These are phyloP conservation scores for Lasiosphaeriaceae sp. DNA, from an alignment of 495 filamentous ascomycete genomes.

Conservation along the genomic window DNA sequence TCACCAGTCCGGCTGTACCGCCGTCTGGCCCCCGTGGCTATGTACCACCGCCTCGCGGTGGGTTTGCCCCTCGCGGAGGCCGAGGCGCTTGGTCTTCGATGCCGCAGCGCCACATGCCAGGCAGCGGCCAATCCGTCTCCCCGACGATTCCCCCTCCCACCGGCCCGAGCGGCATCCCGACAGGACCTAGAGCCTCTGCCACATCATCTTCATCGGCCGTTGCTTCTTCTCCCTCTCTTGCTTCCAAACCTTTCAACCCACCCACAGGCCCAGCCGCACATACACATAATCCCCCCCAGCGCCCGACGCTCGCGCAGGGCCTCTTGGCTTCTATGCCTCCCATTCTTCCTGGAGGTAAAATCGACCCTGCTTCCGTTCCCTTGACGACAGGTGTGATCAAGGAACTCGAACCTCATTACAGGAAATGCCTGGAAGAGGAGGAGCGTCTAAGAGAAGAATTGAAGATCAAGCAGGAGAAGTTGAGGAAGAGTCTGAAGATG, in stretches of 20 bases:
- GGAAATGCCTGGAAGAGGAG: conserved; percentile 42
- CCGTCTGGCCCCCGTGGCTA: conserved; percentile 48
- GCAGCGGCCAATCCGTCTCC: conserved; percentile 20
- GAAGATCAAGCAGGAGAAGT: conserved; percentile 40
- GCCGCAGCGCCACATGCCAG: conserved; percentile 30
- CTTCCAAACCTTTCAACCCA: conserved; percentile 45
- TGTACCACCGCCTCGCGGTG: conserved; percentile 31
- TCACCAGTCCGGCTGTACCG: conserved; percentile 34
- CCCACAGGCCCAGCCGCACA: conserved; percentile 45
- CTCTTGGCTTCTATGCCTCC: conserved; percentile 39
- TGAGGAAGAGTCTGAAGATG: conserved; percentile 35
- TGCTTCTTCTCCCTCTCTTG: conserved; percentile 19
- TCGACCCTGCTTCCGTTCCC: conserved; percentile 29
- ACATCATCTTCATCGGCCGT: conserved; percentile 3
- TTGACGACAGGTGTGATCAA: conserved; percentile 32
- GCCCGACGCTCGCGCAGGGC: conserved; percentile 38
- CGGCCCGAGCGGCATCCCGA: conserved; percentile 37
- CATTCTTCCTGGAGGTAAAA: conserved; percentile 40
- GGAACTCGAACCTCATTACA: conserved; percentile 37
- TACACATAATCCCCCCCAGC: conserved; percentile 13
- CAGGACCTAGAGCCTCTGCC: conserved; percentile 36
- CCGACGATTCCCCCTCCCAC: conserved; percentile 29
- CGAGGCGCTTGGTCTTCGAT: conserved; percentile 35
- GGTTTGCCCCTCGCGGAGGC: conserved; percentile 35
- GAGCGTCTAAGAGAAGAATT: conserved; percentile 43